Conservation (phyloP, 2,329 filamentous ascomycete genomes). For the Neoscytalidium dimidiatum region DNA sequence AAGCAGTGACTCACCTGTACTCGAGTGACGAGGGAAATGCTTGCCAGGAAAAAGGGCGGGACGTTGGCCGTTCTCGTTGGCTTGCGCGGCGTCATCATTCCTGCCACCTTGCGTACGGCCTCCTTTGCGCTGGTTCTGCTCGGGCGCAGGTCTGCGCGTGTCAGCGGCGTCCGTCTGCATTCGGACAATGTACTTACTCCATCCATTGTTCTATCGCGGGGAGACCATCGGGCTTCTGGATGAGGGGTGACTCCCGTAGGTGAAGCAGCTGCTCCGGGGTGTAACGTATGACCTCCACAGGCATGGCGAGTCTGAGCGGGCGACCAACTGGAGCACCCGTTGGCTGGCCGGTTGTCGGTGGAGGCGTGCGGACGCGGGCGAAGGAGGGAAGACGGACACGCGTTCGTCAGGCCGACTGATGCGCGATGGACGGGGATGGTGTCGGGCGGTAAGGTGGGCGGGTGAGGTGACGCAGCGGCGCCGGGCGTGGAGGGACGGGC, state of each 20-base stretch:
- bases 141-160: slow-evolving; percentile 6
- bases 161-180: not conserved
- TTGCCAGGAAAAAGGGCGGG: slow-evolving; percentile 46
- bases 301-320: slow-evolving; percentile 14
- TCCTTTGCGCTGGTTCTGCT: slow-evolving; percentile 31
- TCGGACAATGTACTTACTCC: slow-evolving; percentile 62
- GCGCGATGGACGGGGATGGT: slow-evolving; percentile 5
- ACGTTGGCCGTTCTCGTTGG: slow-evolving; percentile 27
- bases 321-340: slow-evolving; percentile 7
- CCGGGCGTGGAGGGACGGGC: not conserved
- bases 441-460: not conserved
- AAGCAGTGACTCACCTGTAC: slow-evolving; percentile 40
- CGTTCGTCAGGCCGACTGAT: not conserved
- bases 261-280: slow-evolving; percentile 73
- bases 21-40: slow-evolving; percentile 50
- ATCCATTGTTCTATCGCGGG: slow-evolving; percentile 94
- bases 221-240: slow-evolving; percentile 74
- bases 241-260: slow-evolving; percentile 80
- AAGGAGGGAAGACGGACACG: not conserved
- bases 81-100: slow-evolving; percentile 22
- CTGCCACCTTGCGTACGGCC: slow-evolving; percentile 27
- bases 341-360: slow-evolving; percentile 10
- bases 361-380: not conserved
- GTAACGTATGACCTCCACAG: slow-evolving; percentile 55
- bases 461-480: slow-evolving; percentile 6